Percentiles rank a stretch among this genome's conserved stretches.
Conservation (phyloP, 2,329 filamentous ascomycete genomes). For the Ophiocordyceps camponoti-floridani region DNA sequence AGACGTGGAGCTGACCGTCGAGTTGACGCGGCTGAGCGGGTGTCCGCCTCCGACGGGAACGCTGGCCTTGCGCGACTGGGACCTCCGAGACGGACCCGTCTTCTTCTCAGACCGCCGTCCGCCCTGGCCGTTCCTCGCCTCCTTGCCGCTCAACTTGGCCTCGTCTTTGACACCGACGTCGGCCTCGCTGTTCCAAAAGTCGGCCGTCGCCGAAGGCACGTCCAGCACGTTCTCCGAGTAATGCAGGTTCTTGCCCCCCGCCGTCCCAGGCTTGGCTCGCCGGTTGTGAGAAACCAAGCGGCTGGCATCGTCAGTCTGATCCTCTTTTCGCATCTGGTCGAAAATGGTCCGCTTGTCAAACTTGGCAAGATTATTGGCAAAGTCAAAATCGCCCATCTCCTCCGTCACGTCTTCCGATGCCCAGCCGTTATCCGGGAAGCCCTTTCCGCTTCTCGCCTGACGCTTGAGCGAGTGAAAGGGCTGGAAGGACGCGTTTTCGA, state of each 20-base stretch:
- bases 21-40: constrained; percentile 29
- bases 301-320: constrained; percentile 74
- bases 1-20: constrained; percentile 16
- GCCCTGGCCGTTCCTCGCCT: constrained; percentile 30
- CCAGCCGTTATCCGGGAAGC: constrained; percentile 55
- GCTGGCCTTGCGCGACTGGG: constrained; percentile 40
- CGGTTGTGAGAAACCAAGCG: constrained; percentile 86
- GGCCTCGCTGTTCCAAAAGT: constrained; percentile 60
- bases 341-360: constrained; percentile 91
- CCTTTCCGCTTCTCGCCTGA: constrained; percentile 23
- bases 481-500: constrained; percentile 43
- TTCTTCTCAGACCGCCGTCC: constrained; percentile 35
- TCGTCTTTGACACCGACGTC: constrained; percentile 36
- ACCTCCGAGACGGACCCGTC: constrained; percentile 26
- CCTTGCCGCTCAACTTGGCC: constrained; percentile 29
- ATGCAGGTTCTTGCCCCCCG: constrained; percentile 77
- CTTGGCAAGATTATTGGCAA: constrained; percentile 73
- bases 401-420: constrained; percentile 92
- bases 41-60: constrained; percentile 16
- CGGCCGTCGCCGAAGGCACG: constrained; percentile 22
- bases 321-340: constrained; percentile 76
- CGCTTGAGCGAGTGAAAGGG: constrained; percentile 44
- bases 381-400: constrained; percentile 89
- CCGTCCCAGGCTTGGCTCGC: constrained; percentile 46
- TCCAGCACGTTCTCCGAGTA: constrained; percentile 84